Evolutionary conservation across 306 rosid species (phyloP), one percentile per base, ranked within the genome.

Genomic region (Sesbania bispinosa): DNA sequence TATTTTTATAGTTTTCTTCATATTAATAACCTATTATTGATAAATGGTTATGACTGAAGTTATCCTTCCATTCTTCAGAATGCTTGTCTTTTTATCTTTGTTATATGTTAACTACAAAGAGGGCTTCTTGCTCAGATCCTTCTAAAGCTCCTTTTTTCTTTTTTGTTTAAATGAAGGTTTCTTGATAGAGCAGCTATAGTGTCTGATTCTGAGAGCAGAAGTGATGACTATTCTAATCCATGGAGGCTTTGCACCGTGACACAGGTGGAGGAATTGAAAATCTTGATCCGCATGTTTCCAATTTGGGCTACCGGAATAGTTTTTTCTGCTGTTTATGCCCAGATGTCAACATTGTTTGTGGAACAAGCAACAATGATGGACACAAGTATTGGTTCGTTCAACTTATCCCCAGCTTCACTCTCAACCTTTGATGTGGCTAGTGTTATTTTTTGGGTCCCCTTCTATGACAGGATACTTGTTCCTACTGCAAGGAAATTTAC

Each of bases 241-340:
- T 91, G 99, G 97, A 86, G 85, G 81, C 88, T 94, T 50, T 94
- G 99, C 83, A 88, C 93, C 0, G 90, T 94, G 46, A 91, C 99
- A 58, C 96, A 94, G 75, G 92, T 94, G 45, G 99, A 94, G 79
- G 99, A 91, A 76, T 75, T 91, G 72, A 94, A 94, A 81, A 89
- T 86, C 53, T 68, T 91, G 81, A 76, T 94, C 62, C 99, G 91
- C 58, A 83, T 86, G 95, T 86, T 94, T 64, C 97, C 96, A 21
- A 81, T 94, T 20, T 94, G 96, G 99, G 93, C 96, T 18, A 80
- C 93, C 10, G 97, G 91, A 35, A 91, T 91, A 1, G 71, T 88
- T 59, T 94, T 88, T 65, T 42, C 97, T 16, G 95, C 96, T 8
- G 97, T 94, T 24, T 94, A 85, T 68, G 96, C 99, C 52, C 97